Percentiles rank a stretch among this genome's conserved stretches.
These are phyloP conservation scores for Pterocarpus macrocarpus DNA, from an alignment of 306 rosid genomes.

Conservation along the genomic window DNA sequence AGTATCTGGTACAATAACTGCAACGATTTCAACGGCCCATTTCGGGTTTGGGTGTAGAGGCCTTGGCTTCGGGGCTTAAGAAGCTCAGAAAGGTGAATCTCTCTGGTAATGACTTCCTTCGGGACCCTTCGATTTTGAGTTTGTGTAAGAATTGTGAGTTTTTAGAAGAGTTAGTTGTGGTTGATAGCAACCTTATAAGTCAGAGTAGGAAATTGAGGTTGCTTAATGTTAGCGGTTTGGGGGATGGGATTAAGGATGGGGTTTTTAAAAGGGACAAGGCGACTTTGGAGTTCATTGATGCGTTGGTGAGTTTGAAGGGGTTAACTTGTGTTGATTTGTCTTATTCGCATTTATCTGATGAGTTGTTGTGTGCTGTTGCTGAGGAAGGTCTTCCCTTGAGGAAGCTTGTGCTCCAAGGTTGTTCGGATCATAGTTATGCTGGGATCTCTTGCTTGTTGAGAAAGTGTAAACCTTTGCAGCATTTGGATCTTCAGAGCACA, in stretches of 20 bases:
- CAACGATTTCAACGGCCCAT: slow-evolving; percentile 6
- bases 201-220: slow-evolving; percentile 55
- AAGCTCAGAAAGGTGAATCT: slow-evolving; percentile 63
- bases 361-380: slow-evolving; percentile 59
- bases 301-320: not conserved
- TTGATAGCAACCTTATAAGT: slow-evolving; percentile 47
- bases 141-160: slow-evolving; percentile 51
- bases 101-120: slow-evolving; percentile 59
- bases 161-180: slow-evolving; percentile 52
- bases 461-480: slow-evolving; percentile 50
- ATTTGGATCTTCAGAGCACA: slow-evolving; percentile 57
- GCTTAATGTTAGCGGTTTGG: slow-evolving; percentile 32
- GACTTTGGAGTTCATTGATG: not conserved
- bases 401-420: slow-evolving; percentile 57
- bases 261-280: not conserved
- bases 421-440: slow-evolving; percentile 44
- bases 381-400: slow-evolving; percentile 63
- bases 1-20: not conserved
- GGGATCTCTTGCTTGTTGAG: slow-evolving; percentile 59
- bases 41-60: slow-evolving; percentile 48
- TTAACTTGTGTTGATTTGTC: slow-evolving; percentile 58
- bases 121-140: slow-evolving; percentile 48
- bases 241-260: slow-evolving; percentile 1
- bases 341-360: slow-evolving; percentile 52
- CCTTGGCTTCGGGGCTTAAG: slow-evolving; percentile 48